Evolutionary conservation across 2,329 filamentous ascomycete genomes (phyloP).

Genomic region (Scortechinia acanthostroma): DNA sequence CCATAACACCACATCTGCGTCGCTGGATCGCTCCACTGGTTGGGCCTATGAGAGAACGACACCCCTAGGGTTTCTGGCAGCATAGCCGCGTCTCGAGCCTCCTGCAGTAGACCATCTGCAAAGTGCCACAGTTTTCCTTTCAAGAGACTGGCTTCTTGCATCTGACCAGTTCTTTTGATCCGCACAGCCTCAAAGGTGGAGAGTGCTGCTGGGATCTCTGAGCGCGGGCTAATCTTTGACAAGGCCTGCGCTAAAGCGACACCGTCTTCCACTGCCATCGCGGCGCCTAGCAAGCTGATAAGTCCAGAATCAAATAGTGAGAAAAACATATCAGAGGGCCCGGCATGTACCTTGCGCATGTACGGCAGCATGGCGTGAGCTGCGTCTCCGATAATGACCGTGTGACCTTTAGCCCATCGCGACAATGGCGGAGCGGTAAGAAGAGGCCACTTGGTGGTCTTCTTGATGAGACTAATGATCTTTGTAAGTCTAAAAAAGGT

Average conservation of each 20-base stretch:
- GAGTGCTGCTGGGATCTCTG: constrained; percentile 20
- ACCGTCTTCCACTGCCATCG: constrained; percentile 33
- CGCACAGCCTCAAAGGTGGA: constrained; percentile 25
- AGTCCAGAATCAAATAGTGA: no score
- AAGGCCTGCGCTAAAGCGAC: constrained; percentile 23
- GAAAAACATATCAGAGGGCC: not conserved
- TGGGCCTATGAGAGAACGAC: constrained; percentile 27
- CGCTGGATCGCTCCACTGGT: constrained; percentile 37
- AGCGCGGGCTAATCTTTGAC: constrained; percentile 11
- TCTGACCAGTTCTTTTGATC: constrained; percentile 20
- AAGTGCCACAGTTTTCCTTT: constrained; percentile 40
- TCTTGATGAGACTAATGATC: constrained; percentile 22
- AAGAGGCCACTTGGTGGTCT: constrained; percentile 22
- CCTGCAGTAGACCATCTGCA: constrained; percentile 27
- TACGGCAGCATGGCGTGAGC: constrained; percentile 34
- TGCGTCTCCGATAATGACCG: constrained; percentile 29
- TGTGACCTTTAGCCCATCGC: constrained; percentile 17
- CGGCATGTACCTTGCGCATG: constrained; percentile 17
- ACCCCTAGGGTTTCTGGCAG: constrained; percentile 24
- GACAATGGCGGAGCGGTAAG: constrained; percentile 13
- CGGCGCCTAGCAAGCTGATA: constrained; percentile 26
- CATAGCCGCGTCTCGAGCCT: constrained; percentile 31
- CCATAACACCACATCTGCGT: constrained; percentile 38
- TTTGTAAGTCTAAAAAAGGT: constrained; percentile 15
- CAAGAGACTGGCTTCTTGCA: constrained; percentile 32